Evolutionary conservation across 2,329 filamentous ascomycete genomes (phyloP).

Genomic region (Aspergillus sp.): DNA sequence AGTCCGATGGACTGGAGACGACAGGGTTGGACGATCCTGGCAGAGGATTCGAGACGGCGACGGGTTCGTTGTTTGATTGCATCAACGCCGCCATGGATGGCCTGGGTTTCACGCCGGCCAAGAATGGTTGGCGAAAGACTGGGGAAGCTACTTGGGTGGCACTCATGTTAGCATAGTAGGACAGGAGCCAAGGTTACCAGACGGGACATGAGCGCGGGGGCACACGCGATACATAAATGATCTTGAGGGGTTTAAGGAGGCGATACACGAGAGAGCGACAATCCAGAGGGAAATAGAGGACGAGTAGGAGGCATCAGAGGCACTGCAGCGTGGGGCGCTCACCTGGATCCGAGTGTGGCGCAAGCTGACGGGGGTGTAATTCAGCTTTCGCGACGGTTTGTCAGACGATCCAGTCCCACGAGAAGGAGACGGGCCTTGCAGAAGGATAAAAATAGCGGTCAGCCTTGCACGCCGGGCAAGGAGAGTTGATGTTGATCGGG

Average conservation of each 20-base stretch:
- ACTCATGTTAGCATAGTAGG: constrained; percentile 35
- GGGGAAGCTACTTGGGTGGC: constrained; percentile 30
- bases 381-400: constrained; percentile 33
- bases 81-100: constrained; percentile 46
- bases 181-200: constrained; percentile 1
- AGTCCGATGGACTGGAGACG: constrained; percentile 29
- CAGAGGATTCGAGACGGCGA: constrained; percentile 37
- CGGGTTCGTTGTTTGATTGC: constrained; percentile 41
- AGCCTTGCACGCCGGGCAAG: constrained; percentile 16
- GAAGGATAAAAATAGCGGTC: constrained; percentile 28
- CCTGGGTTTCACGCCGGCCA: constrained; percentile 30
- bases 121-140: constrained; percentile 29
- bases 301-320: constrained; percentile 9
- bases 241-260: not conserved
- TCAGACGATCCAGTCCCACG: constrained; percentile 13
- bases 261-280: too few species aligned
- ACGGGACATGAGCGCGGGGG: not conserved
- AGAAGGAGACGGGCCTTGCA: constrained; percentile 18
- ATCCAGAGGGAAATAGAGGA: not conserved
- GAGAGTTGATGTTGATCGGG: not conserved
- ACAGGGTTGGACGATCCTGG: constrained; percentile 28
- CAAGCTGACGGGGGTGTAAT: constrained; percentile 39
- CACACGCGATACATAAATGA: not conserved
- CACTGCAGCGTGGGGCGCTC: constrained; percentile 37
- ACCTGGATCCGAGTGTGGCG: constrained; percentile 44